Conservation (phyloP, 2,329 filamentous ascomycete genomes). For the Alternaria atra region DNA sequence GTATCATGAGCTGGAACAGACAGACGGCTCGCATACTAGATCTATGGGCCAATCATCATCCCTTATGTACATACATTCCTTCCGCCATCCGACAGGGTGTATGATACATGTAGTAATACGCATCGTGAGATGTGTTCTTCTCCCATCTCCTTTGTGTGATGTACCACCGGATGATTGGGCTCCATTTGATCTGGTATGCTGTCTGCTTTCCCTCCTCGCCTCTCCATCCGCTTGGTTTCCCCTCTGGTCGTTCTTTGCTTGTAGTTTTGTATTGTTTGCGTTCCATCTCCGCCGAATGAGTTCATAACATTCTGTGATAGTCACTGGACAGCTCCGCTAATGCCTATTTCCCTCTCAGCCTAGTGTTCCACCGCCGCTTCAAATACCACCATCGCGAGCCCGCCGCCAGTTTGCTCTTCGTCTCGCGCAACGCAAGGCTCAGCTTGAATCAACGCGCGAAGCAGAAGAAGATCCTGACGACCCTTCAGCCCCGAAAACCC, state of each 20-base stretch:
- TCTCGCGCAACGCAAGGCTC: conserved; percentile 65
- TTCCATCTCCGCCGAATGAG: conserved; percentile 14
- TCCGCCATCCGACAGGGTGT: conserved; percentile 33
- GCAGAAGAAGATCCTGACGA: conserved; percentile 27
- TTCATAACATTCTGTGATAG: not conserved
- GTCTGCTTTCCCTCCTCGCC: not conserved
- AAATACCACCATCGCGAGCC: conserved; percentile 85
- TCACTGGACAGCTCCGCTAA: conserved; percentile 45
- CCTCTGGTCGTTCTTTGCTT: conserved; percentile 2
- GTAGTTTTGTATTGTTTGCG: conserved; percentile 6
- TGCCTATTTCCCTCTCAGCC: conserved; percentile 8
- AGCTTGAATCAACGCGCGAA: conserved; percentile 38
- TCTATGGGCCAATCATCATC: conserved; percentile 20
- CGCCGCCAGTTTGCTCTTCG: conserved; percentile 89
- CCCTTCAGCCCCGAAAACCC: conserved; percentile 19
- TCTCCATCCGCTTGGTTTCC: conserved; percentile 5
- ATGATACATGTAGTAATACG: conserved; percentile 45
- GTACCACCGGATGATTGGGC: conserved; percentile 13
- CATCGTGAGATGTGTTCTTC: conserved; percentile 29
- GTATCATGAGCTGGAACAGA: conserved; percentile 15
- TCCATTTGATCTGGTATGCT: conserved; percentile 13
- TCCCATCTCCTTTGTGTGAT: conserved; percentile 24
- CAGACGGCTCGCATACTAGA: conserved; percentile 15
- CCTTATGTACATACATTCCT: conserved; percentile 40
- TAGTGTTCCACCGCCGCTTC: conserved; percentile 67